Evolutionary conservation across 805 yeast species (phyloP).

Genomic region (Hemisphaericaspora nanyangensis): DNA sequence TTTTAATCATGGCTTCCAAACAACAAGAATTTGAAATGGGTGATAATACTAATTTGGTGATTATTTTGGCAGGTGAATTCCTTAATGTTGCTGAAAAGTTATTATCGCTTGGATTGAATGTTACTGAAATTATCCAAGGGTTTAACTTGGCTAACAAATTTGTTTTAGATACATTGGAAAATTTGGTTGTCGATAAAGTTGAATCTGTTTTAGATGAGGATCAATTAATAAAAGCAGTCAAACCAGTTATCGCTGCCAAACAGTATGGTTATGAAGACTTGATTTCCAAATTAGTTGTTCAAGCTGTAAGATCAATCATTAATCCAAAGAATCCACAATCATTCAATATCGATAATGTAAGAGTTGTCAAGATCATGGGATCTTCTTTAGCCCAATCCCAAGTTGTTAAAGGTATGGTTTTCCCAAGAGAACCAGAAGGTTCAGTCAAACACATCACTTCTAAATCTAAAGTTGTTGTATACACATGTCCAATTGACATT

Average conservation of each 20-base stretch:
- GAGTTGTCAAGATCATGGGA: slow-evolving; percentile 98
- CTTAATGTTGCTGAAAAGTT: slow-evolving; percentile 83
- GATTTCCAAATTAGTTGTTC: slow-evolving; percentile 73
- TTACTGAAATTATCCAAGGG: slow-evolving; percentile 92
- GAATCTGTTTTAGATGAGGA: slow-evolving; percentile 48
- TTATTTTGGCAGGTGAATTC: slow-evolving; percentile 89
- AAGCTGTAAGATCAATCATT: slow-evolving; percentile 72
- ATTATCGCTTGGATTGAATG: slow-evolving; percentile 78
- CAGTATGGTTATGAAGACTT: slow-evolving; percentile 86
- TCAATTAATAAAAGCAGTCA: slow-evolving; percentile 67
- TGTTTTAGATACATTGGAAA: slow-evolving; percentile 65
- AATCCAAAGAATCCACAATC: slow-evolving; percentile 61
- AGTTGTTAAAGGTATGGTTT: slow-evolving; percentile 96
- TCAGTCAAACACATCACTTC: slow-evolving; percentile 57
- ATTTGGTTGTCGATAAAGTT: slow-evolving; percentile 57
- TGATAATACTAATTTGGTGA: slow-evolving; percentile 88
- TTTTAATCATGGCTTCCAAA: slow-evolving; percentile 92
- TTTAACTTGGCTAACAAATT: slow-evolving; percentile 81
- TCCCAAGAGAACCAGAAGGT: slow-evolving; percentile 97
- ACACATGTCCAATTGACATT: slow-evolving; percentile 90
- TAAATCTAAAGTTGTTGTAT: slow-evolving; percentile 84
- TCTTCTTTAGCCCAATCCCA: slow-evolving; percentile 66
- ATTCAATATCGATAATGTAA: slow-evolving; percentile 88
- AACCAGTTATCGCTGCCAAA: slow-evolving; percentile 88
- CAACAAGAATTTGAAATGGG: slow-evolving; percentile 98